Evolutionary conservation across 148 eudicot genomes (phyloP), one percentile per base, ranked within the genome.

Genomic region (Amaranthus hypochondriacus): DNA sequence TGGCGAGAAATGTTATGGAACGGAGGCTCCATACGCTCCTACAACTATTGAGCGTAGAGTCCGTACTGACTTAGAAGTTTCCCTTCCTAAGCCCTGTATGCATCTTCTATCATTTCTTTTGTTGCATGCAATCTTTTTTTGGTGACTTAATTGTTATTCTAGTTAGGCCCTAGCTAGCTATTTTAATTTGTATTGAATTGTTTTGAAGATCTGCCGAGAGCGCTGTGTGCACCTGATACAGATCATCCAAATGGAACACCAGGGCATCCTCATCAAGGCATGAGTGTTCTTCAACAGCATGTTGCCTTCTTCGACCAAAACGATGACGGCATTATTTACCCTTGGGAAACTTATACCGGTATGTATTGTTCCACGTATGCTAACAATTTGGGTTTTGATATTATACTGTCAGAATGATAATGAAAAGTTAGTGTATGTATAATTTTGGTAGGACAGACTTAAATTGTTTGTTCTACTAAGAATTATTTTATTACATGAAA

Each of bases 21-120:
- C 97, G 12, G 96, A 88, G 82, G 96, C 97, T 5, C 89, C 88
- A 50, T 84, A 77, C 57, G 89, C 92, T 13, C 90, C 87, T 50
- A 76, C 81, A 5, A 92, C 97, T 2, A 46, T 46, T 47, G 85
- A 84, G 67, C 80, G 96, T 15, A 75, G 59, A n/a, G 84, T 92
- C 43, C 88, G 91, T 9, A 75, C 85, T 2, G 93, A 92, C 55
- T 83, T 92, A 76, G 97, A 90, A 56, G 80, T 76, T 12, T 71
- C 83, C 8, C 82, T 92, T 68, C 96, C 89, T 13, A 92, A 90
- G 82, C 97, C 97, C 4, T 90, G 97, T 90, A 66, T 79, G 89
- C 74, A 4, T 69, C 47, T 66, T 15, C 4, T 18, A 7, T 44
- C 47, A 3, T 61, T 10, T 53, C n/a, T 57, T 14, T 62, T 18